Evolutionary conservation across 345 rosid genomes (phyloP).

Genomic region (Lenwebbia sp.): DNA sequence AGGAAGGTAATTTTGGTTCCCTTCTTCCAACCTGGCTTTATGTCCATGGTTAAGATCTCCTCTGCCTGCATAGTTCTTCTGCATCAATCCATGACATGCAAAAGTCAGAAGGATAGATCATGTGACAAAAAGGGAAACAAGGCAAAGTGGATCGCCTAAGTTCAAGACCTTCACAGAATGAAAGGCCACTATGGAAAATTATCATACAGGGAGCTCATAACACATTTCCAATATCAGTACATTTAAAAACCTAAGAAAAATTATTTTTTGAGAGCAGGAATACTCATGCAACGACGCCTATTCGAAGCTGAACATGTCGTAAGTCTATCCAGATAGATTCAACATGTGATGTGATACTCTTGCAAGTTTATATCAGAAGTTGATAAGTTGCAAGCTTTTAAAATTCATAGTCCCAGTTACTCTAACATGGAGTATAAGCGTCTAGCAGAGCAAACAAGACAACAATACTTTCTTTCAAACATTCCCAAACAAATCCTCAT

Average conservation of each 20-base stretch:
- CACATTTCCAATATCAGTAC: neutral
- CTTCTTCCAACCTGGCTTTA: conserved; percentile 86
- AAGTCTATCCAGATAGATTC: neutral
- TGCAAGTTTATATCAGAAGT: neutral
- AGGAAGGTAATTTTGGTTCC: conserved; percentile 84
- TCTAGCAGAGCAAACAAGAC: neutral
- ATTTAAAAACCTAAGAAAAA: neutral
- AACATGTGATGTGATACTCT: neutral
- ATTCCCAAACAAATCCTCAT: neutral
- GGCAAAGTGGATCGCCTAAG: neutral
- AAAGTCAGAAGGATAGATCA: neutral
- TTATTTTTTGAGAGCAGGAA: neutral
- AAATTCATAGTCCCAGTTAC: neutral
- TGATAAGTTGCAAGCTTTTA: too few species aligned
- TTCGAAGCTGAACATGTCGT: neutral
- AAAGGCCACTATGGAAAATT: neutral
- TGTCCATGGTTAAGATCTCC: conserved; percentile 56
- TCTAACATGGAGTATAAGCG: neutral
- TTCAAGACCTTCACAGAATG: neutral
- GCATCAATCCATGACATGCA: conserved; percentile 1
- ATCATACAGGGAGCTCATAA: neutral
- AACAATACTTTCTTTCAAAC: neutral
- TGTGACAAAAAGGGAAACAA: neutral
- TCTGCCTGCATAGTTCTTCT: conserved; percentile 61
- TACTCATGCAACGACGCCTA: neutral